phyloP scores from a whole-genome alignment of 345 rosid genomes.

The Eucalyptus viminalis region DNA sequence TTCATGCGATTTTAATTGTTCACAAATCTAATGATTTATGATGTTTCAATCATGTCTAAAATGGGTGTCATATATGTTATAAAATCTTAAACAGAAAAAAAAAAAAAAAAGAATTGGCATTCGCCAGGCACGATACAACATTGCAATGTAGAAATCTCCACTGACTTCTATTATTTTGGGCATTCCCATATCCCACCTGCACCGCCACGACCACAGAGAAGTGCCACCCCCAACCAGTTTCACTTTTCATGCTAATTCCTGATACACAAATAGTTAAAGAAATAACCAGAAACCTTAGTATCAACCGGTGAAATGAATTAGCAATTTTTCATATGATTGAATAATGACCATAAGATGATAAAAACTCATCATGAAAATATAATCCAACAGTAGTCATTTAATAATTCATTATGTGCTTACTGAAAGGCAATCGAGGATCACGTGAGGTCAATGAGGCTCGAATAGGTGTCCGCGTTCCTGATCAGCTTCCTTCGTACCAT shows the following conservation, averaged over 20 bases:
- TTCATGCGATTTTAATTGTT: not conserved
- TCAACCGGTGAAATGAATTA: not conserved
- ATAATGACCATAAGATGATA: not conserved
- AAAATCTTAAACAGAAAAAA: too few relatives aligned
- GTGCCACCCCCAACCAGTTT: too few relatives aligned
- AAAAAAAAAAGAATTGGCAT: too few relatives aligned
- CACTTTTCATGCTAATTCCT: too few relatives aligned
- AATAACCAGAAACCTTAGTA: not conserved
- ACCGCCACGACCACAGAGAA: not conserved
- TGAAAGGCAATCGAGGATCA: slow-evolving; percentile 83
- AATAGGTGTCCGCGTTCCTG: slow-evolving; percentile 80
- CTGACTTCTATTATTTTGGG: too few relatives aligned
- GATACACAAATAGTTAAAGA: too few relatives aligned
- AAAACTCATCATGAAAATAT: not conserved
- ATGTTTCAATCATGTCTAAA: not conserved
- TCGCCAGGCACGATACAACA: too few relatives aligned
- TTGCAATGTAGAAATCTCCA: not conserved
- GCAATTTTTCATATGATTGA: not conserved
- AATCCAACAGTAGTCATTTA: not conserved
- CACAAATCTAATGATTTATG: not conserved
- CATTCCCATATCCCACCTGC: not conserved
- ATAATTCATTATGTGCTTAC: not conserved
- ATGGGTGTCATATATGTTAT: too few relatives aligned
- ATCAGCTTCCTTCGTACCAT: slow-evolving; percentile 96
- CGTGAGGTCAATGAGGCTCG: slow-evolving; percentile 62